phyloP scores from a whole-genome alignment of 306 rosid genomes.

The Prunus persica region Prunus_persica_NCBIv2 NC_034011.1:25550501-25551000 shows the following conservation, averaged over 20 bases:
- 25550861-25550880: slow-evolving; percentile 24
- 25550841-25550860: slow-evolving; percentile 8
- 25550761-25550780: background rate
- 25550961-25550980: slow-evolving; percentile 63
- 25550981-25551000: slow-evolving; percentile 27
- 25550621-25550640: background rate
- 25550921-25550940: slow-evolving; percentile 52
- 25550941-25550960: slow-evolving; percentile 17
- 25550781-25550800: background rate
- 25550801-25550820: background rate
- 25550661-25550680: background rate
- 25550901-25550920: slow-evolving; percentile 29
- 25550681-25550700: background rate
- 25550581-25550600: background rate
- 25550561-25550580: background rate
- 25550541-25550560: background rate
- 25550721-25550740: background rate
- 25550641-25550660: background rate
- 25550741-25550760: background rate
- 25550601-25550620: background rate
- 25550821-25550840: background rate
- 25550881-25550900: slow-evolving; percentile 39
- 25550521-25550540: background rate
- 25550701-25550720: background rate
- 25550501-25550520: background rate